Conservation (phyloP, 768 basidiomycete genomes). For the Roridomyces roridus region DNA sequence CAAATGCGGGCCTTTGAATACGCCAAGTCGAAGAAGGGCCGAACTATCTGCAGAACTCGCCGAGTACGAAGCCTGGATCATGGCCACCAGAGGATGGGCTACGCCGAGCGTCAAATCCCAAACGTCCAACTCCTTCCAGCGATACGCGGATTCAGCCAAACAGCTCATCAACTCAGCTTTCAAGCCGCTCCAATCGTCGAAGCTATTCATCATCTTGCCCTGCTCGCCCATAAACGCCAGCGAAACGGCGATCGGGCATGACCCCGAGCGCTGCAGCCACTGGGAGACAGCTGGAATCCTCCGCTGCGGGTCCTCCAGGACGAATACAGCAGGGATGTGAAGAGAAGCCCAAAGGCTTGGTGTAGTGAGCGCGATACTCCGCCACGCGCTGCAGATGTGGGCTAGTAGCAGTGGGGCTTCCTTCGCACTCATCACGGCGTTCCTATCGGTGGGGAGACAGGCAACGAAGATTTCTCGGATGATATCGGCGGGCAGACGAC, state of each 20-base stretch:
- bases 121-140: no score
- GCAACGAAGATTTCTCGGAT: slow-evolving; percentile 4
- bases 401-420: slow-evolving; percentile 34
- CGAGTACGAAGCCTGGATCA: no score
- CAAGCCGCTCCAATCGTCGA: not conserved
- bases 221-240: no score
- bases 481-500: not conserved
- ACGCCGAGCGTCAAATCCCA: no score
- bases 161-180: not conserved
- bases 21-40: no score
- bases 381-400: slow-evolving; percentile 36
- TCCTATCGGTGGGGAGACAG: not conserved
- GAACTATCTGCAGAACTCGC: no score
- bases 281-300: not conserved
- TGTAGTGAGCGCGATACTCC: slow-evolving; percentile 27
- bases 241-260: not conserved
- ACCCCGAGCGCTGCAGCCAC: slow-evolving; percentile 3
- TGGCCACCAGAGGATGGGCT: no score
- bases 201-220: not conserved
- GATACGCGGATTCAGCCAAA: no score
- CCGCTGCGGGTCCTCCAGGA: not conserved
- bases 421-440: slow-evolving; percentile 6
- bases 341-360: slow-evolving; percentile 33
- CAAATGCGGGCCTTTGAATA: not conserved
- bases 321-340: slow-evolving; percentile 11